Base-by-base conservation (phyloP, 2,329 filamentous ascomycete species). In the Verticillium albo-atrum region DNA sequence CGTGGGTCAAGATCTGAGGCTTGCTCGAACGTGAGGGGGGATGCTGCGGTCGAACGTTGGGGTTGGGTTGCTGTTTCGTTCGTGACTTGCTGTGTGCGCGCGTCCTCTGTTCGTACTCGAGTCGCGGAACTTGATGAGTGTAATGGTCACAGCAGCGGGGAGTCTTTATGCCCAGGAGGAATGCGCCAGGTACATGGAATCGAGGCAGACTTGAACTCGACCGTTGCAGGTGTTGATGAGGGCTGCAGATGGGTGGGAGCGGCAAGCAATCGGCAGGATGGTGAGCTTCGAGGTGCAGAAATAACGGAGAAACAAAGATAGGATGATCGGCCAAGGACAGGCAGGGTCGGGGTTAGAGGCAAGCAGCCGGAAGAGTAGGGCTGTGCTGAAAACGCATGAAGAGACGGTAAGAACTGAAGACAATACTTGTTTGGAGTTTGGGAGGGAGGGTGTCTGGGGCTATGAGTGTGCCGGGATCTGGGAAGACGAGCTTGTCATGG, bases 381-480 rank as follows among this genome's bases (percentile, higher is more conserved):
- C 68, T 70, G 65, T 72, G 70, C 64, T 64, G 62, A 61, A 60
- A 65, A 64, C 66, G 68, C 70, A 72, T 72, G 62, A 71, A 69
- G 60, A 60, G 65, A 66, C 62, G 63, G 62, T 58, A 65, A 63
- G 66, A 64, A 68, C 65, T 69, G 66, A 70, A 69, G 67, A 68
- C 65, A 59, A 61, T 64, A 65, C 65, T 62, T 67, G 66, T 70
- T 66, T 68, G 65, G 62, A 66, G 64, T 68, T 62, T 62, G 64
- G n/a, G 62, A 32, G 27, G 30, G 20, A 34, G 30, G 25, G 54
- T 37, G 30, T 15, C 20, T 35, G 62, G 63, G 65, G 61, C 64
- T 61, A 64, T 63, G 62, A 67, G 64, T 64, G 65, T 62, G 65
- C 65, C 65, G 63, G 63, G 61, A 62, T 59, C 42, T 58, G 57